A percentile compares a stretch with the other conserved stretches of the same genome.
phyloP scores from a whole-genome alignment of 495 filamentous ascomycete genomes.

The Neurospora intermedia region DNA sequence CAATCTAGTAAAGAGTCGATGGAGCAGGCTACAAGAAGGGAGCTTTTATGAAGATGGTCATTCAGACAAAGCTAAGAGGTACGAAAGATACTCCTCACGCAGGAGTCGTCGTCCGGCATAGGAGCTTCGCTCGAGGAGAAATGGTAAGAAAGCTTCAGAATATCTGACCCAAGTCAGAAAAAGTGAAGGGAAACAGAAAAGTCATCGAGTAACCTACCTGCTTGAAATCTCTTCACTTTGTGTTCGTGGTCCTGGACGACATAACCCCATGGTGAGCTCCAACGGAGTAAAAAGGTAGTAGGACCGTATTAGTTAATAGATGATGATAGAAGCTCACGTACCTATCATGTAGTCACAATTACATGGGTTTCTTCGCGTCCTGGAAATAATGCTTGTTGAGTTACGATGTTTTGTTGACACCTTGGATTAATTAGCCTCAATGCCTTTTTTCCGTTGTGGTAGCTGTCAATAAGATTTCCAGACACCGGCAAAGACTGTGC shows the following conservation, averaged over 20 bases:
- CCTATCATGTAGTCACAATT: background rate
- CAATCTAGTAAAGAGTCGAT: background rate
- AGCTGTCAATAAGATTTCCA: too few relatives aligned
- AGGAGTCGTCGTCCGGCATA: background rate
- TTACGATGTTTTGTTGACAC: too few relatives aligned
- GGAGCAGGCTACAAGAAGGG: background rate
- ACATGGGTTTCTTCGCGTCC: too few relatives aligned
- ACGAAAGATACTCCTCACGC: background rate
- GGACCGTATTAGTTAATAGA: background rate
- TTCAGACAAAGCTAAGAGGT: background rate
- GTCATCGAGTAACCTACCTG: background rate
- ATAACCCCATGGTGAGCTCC: background rate
- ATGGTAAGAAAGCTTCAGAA: background rate
- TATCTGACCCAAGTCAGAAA: background rate
- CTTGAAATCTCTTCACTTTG: background rate
- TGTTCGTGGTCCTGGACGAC: background rate
- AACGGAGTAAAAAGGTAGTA: background rate
- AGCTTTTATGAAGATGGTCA: background rate
- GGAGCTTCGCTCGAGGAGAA: background rate
- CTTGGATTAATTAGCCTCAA: too few relatives aligned
- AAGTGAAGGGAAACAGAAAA: background rate
- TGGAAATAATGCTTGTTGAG: too few relatives aligned
- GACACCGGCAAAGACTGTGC: too few relatives aligned
- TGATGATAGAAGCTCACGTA: background rate
- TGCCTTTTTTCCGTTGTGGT: too few relatives aligned